Base-by-base conservation (phyloP, 768 basidiomycete species). In the Amanita muscaria region DNA sequence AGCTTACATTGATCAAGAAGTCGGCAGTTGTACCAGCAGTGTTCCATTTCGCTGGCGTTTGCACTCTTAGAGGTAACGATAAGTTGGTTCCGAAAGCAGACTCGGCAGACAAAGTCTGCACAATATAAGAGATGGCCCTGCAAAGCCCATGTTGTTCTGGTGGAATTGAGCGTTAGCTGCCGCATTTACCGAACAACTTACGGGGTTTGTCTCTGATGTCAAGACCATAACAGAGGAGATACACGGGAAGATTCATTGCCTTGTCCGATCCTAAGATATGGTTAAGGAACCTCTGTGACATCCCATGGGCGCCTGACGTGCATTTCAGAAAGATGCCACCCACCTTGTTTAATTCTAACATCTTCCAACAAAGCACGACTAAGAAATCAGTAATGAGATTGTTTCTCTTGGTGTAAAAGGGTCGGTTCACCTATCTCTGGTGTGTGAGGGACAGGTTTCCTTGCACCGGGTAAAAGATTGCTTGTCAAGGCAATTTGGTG, bases 161-260 rank as follows among this genome's bases (percentile, higher is more conserved):
- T 30, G 49, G 11, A 48, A n/a, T 56, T 32, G 44, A 40, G 47
- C 14, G 8, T 27, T 29, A 12, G n/a, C 34, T 9, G 44, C 42
- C 19, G 16, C n/a, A 16, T 14, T 22, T 14, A 38, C 18, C 44
- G 12, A 36, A 35, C n/a, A 53, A 62, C 80, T 58, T 57, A 94
- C 91, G 80, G 49, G 91, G 86, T 64, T 89, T 90, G 56, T 97
- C 93, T 62, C 96, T 96, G 56, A 91, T 80, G 49, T 93, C 89
- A 21, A 96, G 68, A 39, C 78, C 78, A 58, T 84, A 85, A 53
- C 84, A 83, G 11, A 96, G 64, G 27, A 94, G 72, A 59, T 87
- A 83, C 0, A 76, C 84, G 21, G 90, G 65, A 3, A 92, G 56
- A 55, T 93, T 86, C 60, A 78, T 79, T 2, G 77, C 78, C 58